Evolutionary conservation across 257 asterid genomes (phyloP), one percentile per base, ranked within the genome.

Genomic region (Coffea canephora): DNA sequence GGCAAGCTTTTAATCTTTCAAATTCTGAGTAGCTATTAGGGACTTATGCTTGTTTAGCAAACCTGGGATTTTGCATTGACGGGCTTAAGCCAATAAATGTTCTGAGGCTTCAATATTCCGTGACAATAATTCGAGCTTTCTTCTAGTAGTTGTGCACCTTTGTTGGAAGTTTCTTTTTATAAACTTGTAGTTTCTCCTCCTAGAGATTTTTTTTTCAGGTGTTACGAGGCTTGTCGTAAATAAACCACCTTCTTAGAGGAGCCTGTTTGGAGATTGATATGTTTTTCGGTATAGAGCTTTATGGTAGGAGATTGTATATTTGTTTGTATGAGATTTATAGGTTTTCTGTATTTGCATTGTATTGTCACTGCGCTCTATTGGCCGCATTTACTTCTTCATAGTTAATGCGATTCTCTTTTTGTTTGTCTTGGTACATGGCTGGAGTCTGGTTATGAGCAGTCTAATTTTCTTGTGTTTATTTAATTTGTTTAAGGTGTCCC

Each of bases 401-500:
- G 27, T 27, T 66, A 45, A 1, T 41, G 19, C 8, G 31, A 57
- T 43, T 0, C 43, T 34, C 12, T 34, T 12, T 59, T 10, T 15
- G 39, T 25, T 62, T 62, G n/a, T 61, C 1, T 21, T 61, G 25
- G 10, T 43, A 1, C 0, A 48, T 39, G 64, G 15, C 31, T 45
- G 27, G 54, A 10, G 25, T 10, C 16, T n/a, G 21, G 15, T 62
- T 21, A 6, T 67, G 4, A 1, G 31, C 45, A 43, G 21, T 71
- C 13, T 68, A 21, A 73, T 52, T 57, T 77, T 79, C 18, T 66
- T 14, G 61, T 74, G 23, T 61, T 21, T 50, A 2, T 73, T 75
- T 79, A 45, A 72, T 59, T 50, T 46, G 5, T 66, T 73, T 65
- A 69, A 95, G 99, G 99, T 95, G 75, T 93, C 98, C 54, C 74